phyloP scores from a whole-genome alignment of 2,329 filamentous ascomycete species.

The Neopestalotiopsis sp. region DNA sequence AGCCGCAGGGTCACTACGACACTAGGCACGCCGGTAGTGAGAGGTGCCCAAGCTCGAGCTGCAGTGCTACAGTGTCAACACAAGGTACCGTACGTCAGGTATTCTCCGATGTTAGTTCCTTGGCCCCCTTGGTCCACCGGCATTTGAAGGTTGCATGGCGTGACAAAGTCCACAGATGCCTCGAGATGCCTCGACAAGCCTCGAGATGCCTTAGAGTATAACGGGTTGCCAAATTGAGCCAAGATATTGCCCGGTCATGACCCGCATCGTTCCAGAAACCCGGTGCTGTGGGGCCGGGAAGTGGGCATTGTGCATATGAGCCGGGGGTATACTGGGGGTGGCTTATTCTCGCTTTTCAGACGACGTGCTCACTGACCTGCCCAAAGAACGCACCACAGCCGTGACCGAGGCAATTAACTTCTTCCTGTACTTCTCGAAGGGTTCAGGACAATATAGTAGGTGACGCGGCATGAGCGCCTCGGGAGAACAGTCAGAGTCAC shows the following conservation, averaged over 20 bases:
- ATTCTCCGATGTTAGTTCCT: conserved; percentile 7
- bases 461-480: conserved; percentile 1
- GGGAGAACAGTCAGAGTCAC: neutral
- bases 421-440: neutral
- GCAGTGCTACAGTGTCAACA: neutral
- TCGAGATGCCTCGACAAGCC: neutral
- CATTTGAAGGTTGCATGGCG: neutral
- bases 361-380: neutral
- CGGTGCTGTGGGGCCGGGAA: conserved; percentile 5
- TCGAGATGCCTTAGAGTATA: neutral
- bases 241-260: neutral
- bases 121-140: neutral
- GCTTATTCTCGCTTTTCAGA: neutral
- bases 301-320: neutral
- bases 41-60: neutral
- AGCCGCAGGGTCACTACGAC: neutral
- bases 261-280: conserved; percentile 4
- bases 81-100: conserved; percentile 1
- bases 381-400: conserved; percentile 4
- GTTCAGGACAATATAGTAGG: conserved; percentile 7
- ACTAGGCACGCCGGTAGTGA: neutral
- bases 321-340: neutral
- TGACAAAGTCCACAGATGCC: neutral
- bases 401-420: neutral
- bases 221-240: conserved; percentile 9